Conservation (phyloP, 805 yeast genomes). For the Diddensiella caesifluorescens region DNA sequence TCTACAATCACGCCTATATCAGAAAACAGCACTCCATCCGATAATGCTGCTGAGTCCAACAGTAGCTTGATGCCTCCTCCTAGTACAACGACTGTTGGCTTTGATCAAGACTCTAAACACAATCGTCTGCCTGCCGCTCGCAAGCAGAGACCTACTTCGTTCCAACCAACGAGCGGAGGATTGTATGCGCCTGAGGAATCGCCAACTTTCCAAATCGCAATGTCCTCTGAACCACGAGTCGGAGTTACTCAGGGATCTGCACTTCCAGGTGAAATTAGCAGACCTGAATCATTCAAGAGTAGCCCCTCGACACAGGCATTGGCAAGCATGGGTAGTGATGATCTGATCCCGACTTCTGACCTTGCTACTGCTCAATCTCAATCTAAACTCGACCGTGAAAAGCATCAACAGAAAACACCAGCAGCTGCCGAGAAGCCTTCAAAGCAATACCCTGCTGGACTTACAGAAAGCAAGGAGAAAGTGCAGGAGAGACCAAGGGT, state of each 20-base stretch:
- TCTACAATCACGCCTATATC: slow-evolving; percentile 5
- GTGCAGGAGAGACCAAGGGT: neutral
- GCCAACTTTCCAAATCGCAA: slow-evolving; percentile 21
- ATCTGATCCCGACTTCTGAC: neutral
- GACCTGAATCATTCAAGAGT: slow-evolving; percentile 25
- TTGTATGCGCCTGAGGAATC: slow-evolving; percentile 7
- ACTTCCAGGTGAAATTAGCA: slow-evolving; percentile 32
- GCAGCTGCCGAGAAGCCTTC: neutral
- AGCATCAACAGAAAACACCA: neutral
- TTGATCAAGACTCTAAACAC: slow-evolving; percentile 4
- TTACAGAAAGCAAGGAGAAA: neutral
- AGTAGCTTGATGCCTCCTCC: slow-evolving; percentile 4
- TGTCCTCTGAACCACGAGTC: slow-evolving; percentile 31
- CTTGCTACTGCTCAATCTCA: no score
- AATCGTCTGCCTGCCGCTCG: slow-evolving; percentile 20
- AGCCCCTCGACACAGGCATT: slow-evolving; percentile 14
- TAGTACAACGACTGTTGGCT: neutral
- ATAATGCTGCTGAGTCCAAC: neutral
- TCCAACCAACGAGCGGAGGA: slow-evolving; percentile 27
- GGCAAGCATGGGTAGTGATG: slow-evolving; percentile 4
- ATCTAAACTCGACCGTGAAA: no score
- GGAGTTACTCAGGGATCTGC: slow-evolving; percentile 30
- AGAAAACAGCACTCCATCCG: slow-evolving; percentile 1
- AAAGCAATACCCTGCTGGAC: neutral
- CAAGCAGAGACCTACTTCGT: slow-evolving; percentile 36